Percentiles rank a stretch among this genome's conserved stretches.
Evolutionary conservation across 208 protist species (phyloP).

Genomic region (Kentomonas sorsogonicus): DNA sequence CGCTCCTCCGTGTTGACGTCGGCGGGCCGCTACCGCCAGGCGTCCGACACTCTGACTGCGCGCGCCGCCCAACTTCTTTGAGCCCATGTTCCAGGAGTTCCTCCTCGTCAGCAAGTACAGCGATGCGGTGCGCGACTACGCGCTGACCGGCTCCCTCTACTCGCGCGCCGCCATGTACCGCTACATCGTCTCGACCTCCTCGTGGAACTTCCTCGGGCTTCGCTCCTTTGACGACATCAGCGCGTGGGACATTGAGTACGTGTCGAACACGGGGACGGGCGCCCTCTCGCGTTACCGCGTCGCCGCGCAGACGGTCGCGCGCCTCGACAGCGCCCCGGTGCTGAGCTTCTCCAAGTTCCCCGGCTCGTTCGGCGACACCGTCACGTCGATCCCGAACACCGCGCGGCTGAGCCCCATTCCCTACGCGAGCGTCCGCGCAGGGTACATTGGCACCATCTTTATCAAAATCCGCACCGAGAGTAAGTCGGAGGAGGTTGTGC

Average conservation of each 20-base stretch:
- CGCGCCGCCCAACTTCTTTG: conserved; percentile 2
- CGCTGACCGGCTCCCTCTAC: conserved; percentile 2
- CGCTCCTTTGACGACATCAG: neutral
- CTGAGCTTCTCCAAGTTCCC: conserved; percentile 38
- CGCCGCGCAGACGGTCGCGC: conserved; percentile 5
- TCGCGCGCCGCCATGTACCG: neutral
- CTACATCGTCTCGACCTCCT: conserved; percentile 2
- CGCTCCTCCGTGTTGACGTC: no score
- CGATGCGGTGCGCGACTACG: neutral
- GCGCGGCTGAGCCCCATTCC: conserved; percentile 10
- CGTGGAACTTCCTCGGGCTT: neutral
- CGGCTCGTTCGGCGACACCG: conserved; percentile 25
- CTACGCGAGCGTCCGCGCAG: conserved; percentile 18
- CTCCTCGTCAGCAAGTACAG: neutral
- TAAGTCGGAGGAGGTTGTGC: conserved; percentile 14
- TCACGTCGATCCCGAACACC: conserved; percentile 15
- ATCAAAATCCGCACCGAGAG: conserved; percentile 14
- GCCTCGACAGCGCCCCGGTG: conserved; percentile 30
- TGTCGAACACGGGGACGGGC: neutral
- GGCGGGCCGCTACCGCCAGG: no score
- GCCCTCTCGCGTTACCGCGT: neutral
- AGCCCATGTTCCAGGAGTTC: neutral
- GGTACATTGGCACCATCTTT: conserved; percentile 8
- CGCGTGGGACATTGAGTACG: neutral
- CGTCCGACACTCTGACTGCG: no score